Evolutionary conservation across 192 early-diverging fungal species (phyloP).

Genomic region (Dissophora ornata): DNA sequence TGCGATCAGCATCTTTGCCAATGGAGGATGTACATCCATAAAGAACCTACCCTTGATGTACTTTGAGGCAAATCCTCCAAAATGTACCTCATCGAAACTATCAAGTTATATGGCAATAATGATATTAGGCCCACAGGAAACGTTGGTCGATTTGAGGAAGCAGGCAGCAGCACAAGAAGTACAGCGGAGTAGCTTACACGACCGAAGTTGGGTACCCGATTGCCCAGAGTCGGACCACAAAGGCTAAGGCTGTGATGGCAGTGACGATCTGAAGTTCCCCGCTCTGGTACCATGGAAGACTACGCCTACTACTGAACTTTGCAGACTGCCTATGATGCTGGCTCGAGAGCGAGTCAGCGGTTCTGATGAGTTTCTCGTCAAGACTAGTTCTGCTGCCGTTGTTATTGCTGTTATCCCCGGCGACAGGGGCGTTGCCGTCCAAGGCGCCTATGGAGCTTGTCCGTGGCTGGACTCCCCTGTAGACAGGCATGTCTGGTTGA

Average conservation of each 20-base stretch:
- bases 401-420: background rate
- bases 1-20: conserved; percentile 93
- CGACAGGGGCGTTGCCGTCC: background rate
- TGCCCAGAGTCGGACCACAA: conserved; percentile 55
- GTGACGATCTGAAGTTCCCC: conserved; percentile 39
- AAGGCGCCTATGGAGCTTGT: background rate
- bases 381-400: conserved; percentile 8
- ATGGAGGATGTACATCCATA: conserved; percentile 96
- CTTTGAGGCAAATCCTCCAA: conserved; percentile 95
- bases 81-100: conserved; percentile 98
- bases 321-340: conserved; percentile 13
- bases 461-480: conserved; percentile 10
- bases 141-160: too few relatives aligned
- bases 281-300: conserved; percentile 42
- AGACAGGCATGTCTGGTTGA: conserved; percentile 25
- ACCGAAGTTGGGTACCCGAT: conserved; percentile 58
- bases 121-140: too few relatives aligned
- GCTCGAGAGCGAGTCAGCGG: background rate
- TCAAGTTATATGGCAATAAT: too few relatives aligned
- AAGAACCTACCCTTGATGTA: conserved; percentile 89
- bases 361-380: background rate
- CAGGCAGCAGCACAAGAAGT: too few relatives aligned
- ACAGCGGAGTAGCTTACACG: conserved; percentile 54
- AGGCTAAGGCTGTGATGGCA: conserved; percentile 45
- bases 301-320: conserved; percentile 29